Evolutionary conservation across 306 rosid genomes (phyloP).

Genomic region (Begonia peltatifolia): DNA sequence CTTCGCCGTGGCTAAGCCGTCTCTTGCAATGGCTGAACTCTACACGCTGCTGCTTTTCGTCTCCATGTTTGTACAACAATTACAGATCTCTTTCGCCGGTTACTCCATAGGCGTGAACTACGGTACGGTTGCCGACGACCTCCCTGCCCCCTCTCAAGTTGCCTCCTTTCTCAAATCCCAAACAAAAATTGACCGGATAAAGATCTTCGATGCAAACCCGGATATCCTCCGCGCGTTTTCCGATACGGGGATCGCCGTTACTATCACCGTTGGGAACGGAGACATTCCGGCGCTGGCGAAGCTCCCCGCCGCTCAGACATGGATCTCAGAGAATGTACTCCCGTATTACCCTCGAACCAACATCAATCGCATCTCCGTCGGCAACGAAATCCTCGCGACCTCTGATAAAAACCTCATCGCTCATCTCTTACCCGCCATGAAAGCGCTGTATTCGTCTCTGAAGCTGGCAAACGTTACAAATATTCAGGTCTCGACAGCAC

Average conservation of each 20-base stretch:
- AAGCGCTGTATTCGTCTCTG: constrained; percentile 38
- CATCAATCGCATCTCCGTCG: constrained; percentile 56
- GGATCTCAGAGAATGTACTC: constrained; percentile 43
- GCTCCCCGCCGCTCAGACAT: constrained; percentile 42
- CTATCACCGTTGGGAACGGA: constrained; percentile 43
- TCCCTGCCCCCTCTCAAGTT: constrained; percentile 48
- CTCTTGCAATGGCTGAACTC: background rate
- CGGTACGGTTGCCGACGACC: constrained; percentile 74
- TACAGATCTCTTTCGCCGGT: constrained; percentile 5
- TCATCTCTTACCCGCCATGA: constrained; percentile 59
- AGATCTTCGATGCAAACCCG: constrained; percentile 61
- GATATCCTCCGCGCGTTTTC: constrained; percentile 55
- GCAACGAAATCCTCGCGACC: constrained; percentile 79
- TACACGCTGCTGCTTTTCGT: background rate
- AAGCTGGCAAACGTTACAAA: constrained; percentile 28
- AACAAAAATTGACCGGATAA: constrained; percentile 56
- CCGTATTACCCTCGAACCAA: constrained; percentile 44
- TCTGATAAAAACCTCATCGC: constrained; percentile 62
- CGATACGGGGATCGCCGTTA: constrained; percentile 42
- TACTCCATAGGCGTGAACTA: constrained; percentile 72
- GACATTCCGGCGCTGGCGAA: constrained; percentile 52
- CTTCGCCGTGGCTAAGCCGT: background rate
- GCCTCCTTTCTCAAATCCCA: constrained; percentile 60
- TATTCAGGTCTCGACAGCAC: constrained; percentile 48
- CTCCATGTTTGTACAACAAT: constrained; percentile 3